A percentile compares a stretch with the other conserved stretches of the same genome.
Conservation (phyloP, 371 early-diverging fungal genomes). For the Syncephalastrum monosporum region DNA sequence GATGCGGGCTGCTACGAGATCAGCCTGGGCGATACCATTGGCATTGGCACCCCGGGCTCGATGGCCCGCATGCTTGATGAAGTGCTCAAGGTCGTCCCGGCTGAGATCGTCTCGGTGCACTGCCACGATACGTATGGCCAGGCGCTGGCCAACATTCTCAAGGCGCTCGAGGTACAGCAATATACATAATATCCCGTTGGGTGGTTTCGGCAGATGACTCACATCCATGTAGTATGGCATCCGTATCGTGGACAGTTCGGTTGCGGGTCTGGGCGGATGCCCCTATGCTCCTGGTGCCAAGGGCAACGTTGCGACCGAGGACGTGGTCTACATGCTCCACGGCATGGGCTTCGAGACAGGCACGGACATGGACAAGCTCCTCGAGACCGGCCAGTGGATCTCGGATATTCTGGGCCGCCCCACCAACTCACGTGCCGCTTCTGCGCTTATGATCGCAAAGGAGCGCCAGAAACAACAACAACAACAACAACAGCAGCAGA, state of each 20-base stretch:
- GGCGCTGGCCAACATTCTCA: conserved; percentile 91
- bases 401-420: conserved; percentile 69
- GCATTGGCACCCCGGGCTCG: conserved; percentile 85
- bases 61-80: conserved; percentile 73
- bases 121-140: conserved; percentile 98
- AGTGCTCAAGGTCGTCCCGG: conserved; percentile 73
- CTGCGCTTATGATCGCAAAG: conserved; percentile 37
- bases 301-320: conserved; percentile 97
- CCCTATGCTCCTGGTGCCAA: conserved; percentile 96
- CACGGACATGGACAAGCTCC: conserved; percentile 71
- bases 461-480: conserved; percentile 13
- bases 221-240: conserved; percentile 63
- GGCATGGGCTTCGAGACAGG: conserved; percentile 85
- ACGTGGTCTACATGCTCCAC: conserved; percentile 92
- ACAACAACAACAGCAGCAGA: conserved; percentile 8
- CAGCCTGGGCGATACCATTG: conserved; percentile 96
- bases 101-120: conserved; percentile 85
- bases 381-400: conserved; percentile 83
- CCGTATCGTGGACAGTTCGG: conserved; percentile 89
- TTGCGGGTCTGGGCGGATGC: conserved; percentile 96
- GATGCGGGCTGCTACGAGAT: conserved; percentile 98
- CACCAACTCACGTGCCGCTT: conserved; percentile 50
- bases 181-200: too few relatives aligned
- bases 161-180: conserved; percentile 65
- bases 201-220: neutral